A percentile compares a stretch with the other conserved stretches of the same genome.
Conservation (phyloP, 2,329 filamentous ascomycete genomes). For the Rhynchosporium agropyri region DNA sequence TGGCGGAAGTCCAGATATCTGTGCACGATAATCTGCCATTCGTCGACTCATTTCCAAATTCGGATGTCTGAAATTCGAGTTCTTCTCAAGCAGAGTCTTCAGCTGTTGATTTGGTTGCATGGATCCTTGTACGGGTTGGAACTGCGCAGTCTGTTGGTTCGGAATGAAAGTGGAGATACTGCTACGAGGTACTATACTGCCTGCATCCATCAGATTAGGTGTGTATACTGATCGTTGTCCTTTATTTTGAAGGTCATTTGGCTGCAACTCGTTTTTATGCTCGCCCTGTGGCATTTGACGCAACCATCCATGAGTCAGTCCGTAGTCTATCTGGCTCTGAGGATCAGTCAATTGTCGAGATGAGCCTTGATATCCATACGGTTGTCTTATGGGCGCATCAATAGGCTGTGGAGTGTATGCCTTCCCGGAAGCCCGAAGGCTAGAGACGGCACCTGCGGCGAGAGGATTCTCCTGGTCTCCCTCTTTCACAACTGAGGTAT, state of each 20-base stretch:
- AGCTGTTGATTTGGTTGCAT: not conserved
- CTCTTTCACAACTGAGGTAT: not conserved
- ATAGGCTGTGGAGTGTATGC: too few relatives aligned
- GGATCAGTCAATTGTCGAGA: not conserved
- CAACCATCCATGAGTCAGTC: not conserved
- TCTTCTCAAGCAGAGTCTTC: not conserved
- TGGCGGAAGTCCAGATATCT: not conserved
- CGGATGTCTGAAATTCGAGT: not conserved
- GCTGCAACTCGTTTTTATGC: not conserved
- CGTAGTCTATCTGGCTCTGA: not conserved
- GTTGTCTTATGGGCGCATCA: not conserved
- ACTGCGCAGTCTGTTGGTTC: not conserved
- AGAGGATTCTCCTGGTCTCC: not conserved
- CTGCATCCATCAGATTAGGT: not conserved
- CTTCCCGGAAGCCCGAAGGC: not conserved
- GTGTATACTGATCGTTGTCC: not conserved
- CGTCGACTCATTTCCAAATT: not conserved
- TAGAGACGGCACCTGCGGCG: not conserved
- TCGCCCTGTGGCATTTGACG: not conserved
- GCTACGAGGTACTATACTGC: not conserved
- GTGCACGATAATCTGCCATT: not conserved
- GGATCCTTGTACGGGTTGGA: not conserved
- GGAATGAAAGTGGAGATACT: not conserved
- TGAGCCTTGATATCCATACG: not conserved
- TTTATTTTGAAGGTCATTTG: not conserved